phyloP scores from a whole-genome alignment of 306 rosid genomes.

The Rubus idaeus region DNA sequence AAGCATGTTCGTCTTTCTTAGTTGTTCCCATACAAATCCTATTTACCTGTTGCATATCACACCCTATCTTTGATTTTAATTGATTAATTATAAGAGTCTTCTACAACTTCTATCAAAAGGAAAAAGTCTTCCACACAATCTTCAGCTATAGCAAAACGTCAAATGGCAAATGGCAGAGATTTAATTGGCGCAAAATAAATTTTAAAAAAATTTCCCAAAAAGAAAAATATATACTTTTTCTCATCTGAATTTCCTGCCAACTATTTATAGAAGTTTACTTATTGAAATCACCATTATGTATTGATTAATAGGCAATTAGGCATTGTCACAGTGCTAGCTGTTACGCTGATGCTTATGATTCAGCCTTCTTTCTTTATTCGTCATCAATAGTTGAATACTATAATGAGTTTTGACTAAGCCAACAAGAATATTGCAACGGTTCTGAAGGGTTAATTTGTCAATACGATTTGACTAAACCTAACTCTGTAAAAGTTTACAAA shows the following conservation, averaged over 20 bases:
- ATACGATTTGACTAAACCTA: slow-evolving; percentile 11
- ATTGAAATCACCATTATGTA: neutral
- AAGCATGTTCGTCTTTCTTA: too few species aligned
- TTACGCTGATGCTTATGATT: neutral
- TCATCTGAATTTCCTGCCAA: neutral
- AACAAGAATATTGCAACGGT: slow-evolving; percentile 13
- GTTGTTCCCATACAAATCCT: too few species aligned
- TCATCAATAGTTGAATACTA: neutral
- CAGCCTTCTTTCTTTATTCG: neutral
- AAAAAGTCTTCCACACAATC: too few species aligned
- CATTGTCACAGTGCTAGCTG: slow-evolving; percentile 8
- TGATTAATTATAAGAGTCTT: too few species aligned
- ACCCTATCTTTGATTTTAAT: too few species aligned
- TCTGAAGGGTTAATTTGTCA: slow-evolving; percentile 30
- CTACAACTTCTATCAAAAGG: too few species aligned
- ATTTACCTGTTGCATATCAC: too few species aligned
- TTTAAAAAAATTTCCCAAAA: too few species aligned
- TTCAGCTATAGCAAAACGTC: too few species aligned
- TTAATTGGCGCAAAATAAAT: too few species aligned
- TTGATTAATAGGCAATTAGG: neutral
- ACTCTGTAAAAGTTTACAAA: neutral
- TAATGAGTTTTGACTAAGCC: slow-evolving; percentile 11
- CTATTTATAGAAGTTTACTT: slow-evolving; percentile 18
- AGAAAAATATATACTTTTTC: too few species aligned
- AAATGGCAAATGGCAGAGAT: too few species aligned